Conservation (phyloP, 305 asterid genomes). For the Stenogyne calaminthoides region DNA sequence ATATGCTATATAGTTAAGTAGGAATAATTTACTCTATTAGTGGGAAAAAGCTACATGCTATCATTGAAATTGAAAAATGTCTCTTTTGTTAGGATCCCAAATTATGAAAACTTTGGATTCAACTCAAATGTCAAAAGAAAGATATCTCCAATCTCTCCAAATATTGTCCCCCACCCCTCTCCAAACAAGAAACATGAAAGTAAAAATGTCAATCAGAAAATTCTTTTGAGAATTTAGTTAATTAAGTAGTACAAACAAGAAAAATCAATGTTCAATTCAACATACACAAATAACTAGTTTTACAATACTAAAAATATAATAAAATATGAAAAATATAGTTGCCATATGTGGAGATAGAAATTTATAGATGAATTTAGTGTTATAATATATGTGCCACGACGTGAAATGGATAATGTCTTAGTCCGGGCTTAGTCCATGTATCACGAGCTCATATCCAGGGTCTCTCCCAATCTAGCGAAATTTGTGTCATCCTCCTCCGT, state of each 20-base stretch:
- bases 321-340: neutral
- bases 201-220: neutral
- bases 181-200: neutral
- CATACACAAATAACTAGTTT: neutral
- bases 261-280: neutral
- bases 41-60: conserved; percentile 41
- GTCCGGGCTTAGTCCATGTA: too few relatives aligned
- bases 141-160: conserved; percentile 38
- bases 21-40: conserved; percentile 36
- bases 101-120: conserved; percentile 39
- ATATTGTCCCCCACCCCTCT: conserved; percentile 24
- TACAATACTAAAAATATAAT: neutral
- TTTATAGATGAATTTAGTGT: too few relatives aligned
- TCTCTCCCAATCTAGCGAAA: too few relatives aligned
- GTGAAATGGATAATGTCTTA: too few relatives aligned
- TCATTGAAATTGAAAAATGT: conserved; percentile 35
- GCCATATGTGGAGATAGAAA: too few relatives aligned
- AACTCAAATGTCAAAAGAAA: conserved; percentile 47
- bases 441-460: too few relatives aligned
- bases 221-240: conserved; percentile 17
- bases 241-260: conserved; percentile 24
- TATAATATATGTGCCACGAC: too few relatives aligned
- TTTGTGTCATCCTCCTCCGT: too few relatives aligned
- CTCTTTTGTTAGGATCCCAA: conserved; percentile 39
- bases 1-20: conserved; percentile 19